Base-by-base conservation (phyloP, 1,139 yeast species). In the Protomyces pachydermus region DNA sequence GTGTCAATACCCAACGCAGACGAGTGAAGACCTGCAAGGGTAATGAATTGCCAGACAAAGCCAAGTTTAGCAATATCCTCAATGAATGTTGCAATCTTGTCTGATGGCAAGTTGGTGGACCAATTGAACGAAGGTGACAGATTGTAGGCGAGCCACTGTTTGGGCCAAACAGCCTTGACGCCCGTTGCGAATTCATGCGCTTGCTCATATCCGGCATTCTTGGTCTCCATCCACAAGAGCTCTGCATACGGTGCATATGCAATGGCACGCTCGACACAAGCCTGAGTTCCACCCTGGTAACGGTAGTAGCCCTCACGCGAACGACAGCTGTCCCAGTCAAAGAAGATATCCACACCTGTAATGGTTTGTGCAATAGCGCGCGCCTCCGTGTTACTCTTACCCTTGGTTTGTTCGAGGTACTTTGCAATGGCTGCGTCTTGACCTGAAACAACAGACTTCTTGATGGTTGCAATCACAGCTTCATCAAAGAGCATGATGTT, bases 171-270 rank as follows among this genome's bases (percentile, higher is more conserved):
- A 56, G 85, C 82, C 77, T 86, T 86, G 72, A 91, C 95, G 74
- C 97, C 97, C 52, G 85, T 88, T 66, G 97, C 95, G 73, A 91
- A 93, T 78, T 91, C 97, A 78, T 87, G 84, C 70, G 98, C 98
- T 80, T 93, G 98, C 67, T 80, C 82, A 79, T 82, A 91, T 77
- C 91, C 97, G 72, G 98, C 98, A 71, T 89, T 84, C 77, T 95
- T 93, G 68, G 96, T 88, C 81, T 93, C 98, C 98, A 93, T 91
- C 98, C 98, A 93, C 72, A 91, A 87, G 80, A 93, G 82, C 78
- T 93, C 98, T 65, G 95, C 91, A 77, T 87, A 91, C 70, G 97
- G 97, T 66, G 97, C 91, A 76, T 82, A 93, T 52, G 97, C 96
- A 75, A 96, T 86, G 70, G 96, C 98, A 78, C 98, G 87, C 87